Percentiles rank a stretch among this genome's conserved stretches.
These are phyloP conservation scores for Cryphonectria japonica DNA, from an alignment of 2,329 filamentous ascomycete species.

Conservation along the genomic window DNA sequence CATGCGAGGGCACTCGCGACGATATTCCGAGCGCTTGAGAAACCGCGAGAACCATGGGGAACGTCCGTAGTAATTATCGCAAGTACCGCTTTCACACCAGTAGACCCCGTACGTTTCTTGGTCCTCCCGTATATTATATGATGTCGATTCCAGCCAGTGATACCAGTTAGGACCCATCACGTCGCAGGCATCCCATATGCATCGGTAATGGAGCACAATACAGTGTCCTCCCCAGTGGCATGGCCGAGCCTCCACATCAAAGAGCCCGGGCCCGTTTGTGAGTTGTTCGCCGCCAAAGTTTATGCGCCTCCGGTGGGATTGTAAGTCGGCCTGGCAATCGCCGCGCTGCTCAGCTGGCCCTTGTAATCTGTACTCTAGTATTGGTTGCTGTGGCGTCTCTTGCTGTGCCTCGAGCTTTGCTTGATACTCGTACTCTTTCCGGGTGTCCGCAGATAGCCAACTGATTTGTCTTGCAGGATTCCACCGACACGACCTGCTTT, in stretches of 20 bases:
- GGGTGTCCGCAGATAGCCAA: neutral
- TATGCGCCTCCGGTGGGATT: neutral
- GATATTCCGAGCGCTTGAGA: neutral
- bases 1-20: neutral
- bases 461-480: neutral
- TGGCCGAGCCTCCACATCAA: neutral
- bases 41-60: neutral
- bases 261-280: neutral
- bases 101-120: neutral
- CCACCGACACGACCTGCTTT: neutral
- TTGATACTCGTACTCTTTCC: neutral
- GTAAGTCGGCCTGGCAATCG: neutral
- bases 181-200: neutral
- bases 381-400: neutral
- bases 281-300: neutral
- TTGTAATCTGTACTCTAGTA: neutral
- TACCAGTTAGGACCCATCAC: constrained; percentile 12
- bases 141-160: neutral
- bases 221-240: constrained; percentile 12
- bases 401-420: neutral
- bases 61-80: too few relatives aligned
- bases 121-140: constrained; percentile 5
- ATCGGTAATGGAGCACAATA: constrained; percentile 1
- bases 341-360: neutral
- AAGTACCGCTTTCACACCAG: neutral